Base-by-base conservation (phyloP, 345 rosid species). In the Lepidium didymum region DNA sequence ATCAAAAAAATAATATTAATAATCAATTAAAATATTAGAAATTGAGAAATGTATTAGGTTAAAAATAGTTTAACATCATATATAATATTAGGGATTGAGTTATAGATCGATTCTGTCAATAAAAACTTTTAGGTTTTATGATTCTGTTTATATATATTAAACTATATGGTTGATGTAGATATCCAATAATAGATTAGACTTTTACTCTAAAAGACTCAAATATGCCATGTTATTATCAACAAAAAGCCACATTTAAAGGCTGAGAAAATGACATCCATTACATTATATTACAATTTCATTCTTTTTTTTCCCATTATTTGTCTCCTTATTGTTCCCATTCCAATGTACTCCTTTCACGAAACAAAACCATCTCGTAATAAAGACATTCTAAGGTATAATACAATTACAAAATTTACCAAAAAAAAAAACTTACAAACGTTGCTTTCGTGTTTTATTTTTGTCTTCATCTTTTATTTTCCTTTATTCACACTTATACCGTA, bases 171-270 rank as follows among this genome's bases (percentile, higher is more conserved):
- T 59, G 68, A 74, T 74, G 50, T 67, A 36, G 68, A 74, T 67
- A 67, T 53, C 73, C 77, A 59, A 43, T 60, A 60, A 52, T 51
- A 43, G 72, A 67, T 44, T 52, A 67, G 73, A 60, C 73, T 43
- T 67, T 67, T 52, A 29, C 19, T 18, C 73, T 67, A 67, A 60
- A 74, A 60, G 77, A 74, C 68, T 67, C 68, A 53, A 74, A 74
- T 65, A 60, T 67, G 77, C 68, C 68, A 38, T 52, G 77, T 74
- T 42, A 74, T 60, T 74, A 67, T 74, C 73, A 74, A 60, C 68
- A 44, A 74, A 73, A 74, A 74, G 77, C 73, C 77, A 67, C 73
- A 74, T 74, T 67, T 67, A 74, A 74, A 74, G 77, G 73, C 73
- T 27, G 19, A 43, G 77, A 74, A 50, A 74, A 74, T 53, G 77